Base-by-base conservation (phyloP, 78 protist genomes). In the Mantamonas sphyraenae region DNA sequence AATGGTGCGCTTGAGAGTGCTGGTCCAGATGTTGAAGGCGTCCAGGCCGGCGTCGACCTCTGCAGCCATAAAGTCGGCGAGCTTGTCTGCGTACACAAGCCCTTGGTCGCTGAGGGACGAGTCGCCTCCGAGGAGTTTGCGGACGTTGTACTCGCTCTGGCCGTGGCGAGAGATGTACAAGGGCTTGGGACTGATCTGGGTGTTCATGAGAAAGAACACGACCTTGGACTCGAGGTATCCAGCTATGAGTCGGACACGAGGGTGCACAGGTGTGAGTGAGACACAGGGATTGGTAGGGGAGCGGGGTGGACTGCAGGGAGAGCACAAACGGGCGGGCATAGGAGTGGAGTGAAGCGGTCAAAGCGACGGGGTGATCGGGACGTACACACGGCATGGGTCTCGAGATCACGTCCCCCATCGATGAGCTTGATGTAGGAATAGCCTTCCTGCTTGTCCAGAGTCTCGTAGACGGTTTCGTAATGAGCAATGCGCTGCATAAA, bases 151-250 rank as follows among this genome's bases (percentile, higher is more conserved):
- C 67, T 73, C 82, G 31, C 84, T 74, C 71, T 93, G 89, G 57
- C 97, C 97, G 50, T 93, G 97, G 26, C 96, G 68, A 9, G 90
- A 45, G 43, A 93, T 50, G 80, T 81, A 89, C 62, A 90, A 75
- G n/a, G 85, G 73, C 5, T 89, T 55, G 12, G 83, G 88, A 17
- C 43, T 73, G 2, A 89, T 71, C 68, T 79, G 87, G 14, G 68
- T 26, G 61, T 89, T 89, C 94, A 89, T 85, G 31, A 84, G 50
- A n/a, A 77, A 82, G 79, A 74, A 84, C 34, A 76, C 85, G 43
- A 83, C 69, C n/a, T 84, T 56, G 35, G 77, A 47, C 43, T 83
- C 87, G 17, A 89, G 64, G 64, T 85, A 89, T 22, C 93, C 89
- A n/a, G 76, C 65, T 56, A 85, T 82, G 28, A 81, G 65, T 22